These are phyloP conservation scores for Perkinsus chesapeaki DNA, from an alignment of 169 alveolate genomes.

Conservation along the genomic window DNA sequence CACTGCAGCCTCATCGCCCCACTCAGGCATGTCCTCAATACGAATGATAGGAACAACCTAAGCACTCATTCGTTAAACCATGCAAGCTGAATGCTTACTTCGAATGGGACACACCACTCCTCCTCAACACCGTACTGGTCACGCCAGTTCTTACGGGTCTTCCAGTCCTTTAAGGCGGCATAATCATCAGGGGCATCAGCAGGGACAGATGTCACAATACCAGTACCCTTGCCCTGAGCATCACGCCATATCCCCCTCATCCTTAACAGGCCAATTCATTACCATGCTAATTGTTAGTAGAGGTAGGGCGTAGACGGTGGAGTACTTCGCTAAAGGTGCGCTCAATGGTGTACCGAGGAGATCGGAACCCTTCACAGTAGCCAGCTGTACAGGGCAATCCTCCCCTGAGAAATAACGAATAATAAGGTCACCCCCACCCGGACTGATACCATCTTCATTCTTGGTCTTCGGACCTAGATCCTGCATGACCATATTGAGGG, in stretches of 20 bases:
- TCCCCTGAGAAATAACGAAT: neutral
- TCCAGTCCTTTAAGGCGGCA: slow-evolving; percentile 78
- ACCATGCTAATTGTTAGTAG: slow-evolving; percentile 93
- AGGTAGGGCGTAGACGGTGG: slow-evolving; percentile 89
- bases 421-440: too few relatives aligned
- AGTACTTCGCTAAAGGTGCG: slow-evolving; percentile 85
- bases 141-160: slow-evolving; percentile 39
- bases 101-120: slow-evolving; percentile 78
- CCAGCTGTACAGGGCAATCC: slow-evolving; percentile 27
- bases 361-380: slow-evolving; percentile 69
- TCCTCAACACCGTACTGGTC: slow-evolving; percentile 72
- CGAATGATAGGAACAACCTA: slow-evolving; percentile 34
- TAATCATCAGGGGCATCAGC: slow-evolving; percentile 99
- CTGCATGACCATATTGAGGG: slow-evolving; percentile 89
- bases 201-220: slow-evolving; percentile 98
- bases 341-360: slow-evolving; percentile 85
- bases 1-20: slow-evolving; percentile 58
- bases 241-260: neutral
- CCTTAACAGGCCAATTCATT: too few relatives aligned
- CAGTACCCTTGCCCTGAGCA: slow-evolving; percentile 71
- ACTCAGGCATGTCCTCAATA: slow-evolving; percentile 28
- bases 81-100: slow-evolving; percentile 66
- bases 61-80: slow-evolving; percentile 41
- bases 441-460: neutral
- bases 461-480: slow-evolving; percentile 52